Evolutionary conservation across 192 early-diverging fungal genomes (phyloP), one percentile per base, ranked within the genome.

Genomic region (Pilaira anomala): DNA sequence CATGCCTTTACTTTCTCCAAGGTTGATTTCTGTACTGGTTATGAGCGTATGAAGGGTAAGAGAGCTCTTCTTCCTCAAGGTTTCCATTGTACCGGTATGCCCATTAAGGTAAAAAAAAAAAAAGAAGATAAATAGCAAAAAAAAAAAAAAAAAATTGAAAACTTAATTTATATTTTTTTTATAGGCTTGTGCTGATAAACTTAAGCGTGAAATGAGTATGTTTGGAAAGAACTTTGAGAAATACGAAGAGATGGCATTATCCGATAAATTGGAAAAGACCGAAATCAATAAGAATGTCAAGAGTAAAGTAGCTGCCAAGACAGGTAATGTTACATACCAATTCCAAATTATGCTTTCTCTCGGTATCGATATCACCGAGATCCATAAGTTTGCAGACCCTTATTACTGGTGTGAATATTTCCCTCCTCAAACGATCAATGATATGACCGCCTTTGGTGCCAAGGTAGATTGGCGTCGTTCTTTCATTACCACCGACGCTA

Each of bases 71-170:
- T 97, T 54, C 97, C 97, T 21, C 89, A 96, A 67, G 96, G 96
- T 30, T 99, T 98, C 87, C 97, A 99, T 67, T 91, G 88, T 51
- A 97, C 97, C 8, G 97, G 97, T 44, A 99, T 99, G 97, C 97
- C 97, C 26, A 99, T 99, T 81, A 96, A 93, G 82, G 90, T 92
- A 62, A 69, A 73, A 11, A 72, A 71, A 21, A 67, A 82, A 57
- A 83, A 83, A 22, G 21, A 11, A 46, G 3, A 0, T 1, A n/a
- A 3, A 33, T 30, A 3, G 5, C 12, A 16, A 45, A 12, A 45
- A 54, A n/a, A 3, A 26, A 33, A 33, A 33, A 33, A 33, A 33
- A 33, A 33, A 33, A 33, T n/a, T n/a, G n/a, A n/a, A n/a, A n/a
- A n/a, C n/a, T 5, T 29, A 21, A 13, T 51, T 29, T 57, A n/a